phyloP scores from a whole-genome alignment of 164 flowering plant species.

The Liriodendron chinense region DNA sequence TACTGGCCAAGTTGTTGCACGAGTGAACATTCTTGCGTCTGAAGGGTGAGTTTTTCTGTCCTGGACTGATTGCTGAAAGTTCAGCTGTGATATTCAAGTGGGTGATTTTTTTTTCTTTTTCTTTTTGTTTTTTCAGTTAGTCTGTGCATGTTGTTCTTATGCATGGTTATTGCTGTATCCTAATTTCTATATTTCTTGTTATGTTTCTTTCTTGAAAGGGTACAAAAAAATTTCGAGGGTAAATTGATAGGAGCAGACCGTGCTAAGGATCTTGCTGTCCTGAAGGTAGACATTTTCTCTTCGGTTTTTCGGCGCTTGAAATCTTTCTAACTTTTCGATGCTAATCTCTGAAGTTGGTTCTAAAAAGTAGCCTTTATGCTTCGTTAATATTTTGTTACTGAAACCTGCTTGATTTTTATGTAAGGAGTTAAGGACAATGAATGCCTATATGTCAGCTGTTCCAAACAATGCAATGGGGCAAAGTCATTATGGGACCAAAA shows the following conservation, averaged over 20 bases:
- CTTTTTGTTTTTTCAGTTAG: not conserved
- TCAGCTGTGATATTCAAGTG: conserved; percentile 5
- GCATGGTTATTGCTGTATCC: conserved; percentile 1
- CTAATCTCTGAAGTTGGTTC: not conserved
- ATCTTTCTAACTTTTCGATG: not conserved
- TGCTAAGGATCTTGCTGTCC: conserved; percentile 88
- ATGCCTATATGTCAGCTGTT: not conserved
- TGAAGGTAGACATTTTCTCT: conserved; percentile 51
- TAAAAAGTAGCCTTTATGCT: not conserved
- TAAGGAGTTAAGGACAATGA: no score
- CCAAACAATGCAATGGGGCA: not conserved
- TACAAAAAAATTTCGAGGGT: conserved; percentile 93
- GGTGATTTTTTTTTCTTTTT: not conserved
- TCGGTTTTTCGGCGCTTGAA: not conserved
- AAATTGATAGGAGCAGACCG: conserved; percentile 92
- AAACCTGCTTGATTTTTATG: conserved; percentile 4
- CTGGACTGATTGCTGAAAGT: conserved; percentile 11
- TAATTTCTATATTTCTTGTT: conserved; percentile 7
- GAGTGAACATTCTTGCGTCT: conserved; percentile 83
- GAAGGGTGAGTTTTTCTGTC: conserved; percentile 66
- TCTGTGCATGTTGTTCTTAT: not conserved
- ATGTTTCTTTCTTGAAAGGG: conserved; percentile 36
- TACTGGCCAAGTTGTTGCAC: conserved; percentile 84
- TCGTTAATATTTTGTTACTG: not conserved
- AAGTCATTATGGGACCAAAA: not conserved